Base-by-base conservation (phyloP, 1,284 basidiomycete genomes). In the Ganoderma meredithae region DNA sequence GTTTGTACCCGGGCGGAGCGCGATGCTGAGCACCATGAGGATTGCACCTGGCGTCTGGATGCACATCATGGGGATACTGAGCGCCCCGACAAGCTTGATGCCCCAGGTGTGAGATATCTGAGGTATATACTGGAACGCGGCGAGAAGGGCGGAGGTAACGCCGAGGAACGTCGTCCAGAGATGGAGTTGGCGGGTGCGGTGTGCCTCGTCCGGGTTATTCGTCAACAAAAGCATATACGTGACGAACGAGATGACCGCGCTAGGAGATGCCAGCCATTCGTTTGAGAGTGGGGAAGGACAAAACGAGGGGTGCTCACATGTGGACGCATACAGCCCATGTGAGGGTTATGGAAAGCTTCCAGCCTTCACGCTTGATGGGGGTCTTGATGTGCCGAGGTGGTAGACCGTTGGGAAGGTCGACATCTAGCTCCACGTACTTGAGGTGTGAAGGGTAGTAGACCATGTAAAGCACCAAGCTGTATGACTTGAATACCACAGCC, bases 1-100 rank as follows among this genome's bases (percentile, higher is more conserved):
- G 76, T 96, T 90, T 0, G 94, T 95, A 0, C 93, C 92, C 3
- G 91, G 91, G 68, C 90, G 87, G 66, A 13, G 79, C 10, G 91
- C 92, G 70, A 98, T 92, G 69, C 93, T 95, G 49, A 93, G 78
- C 15, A 96, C 93, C 88, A 99, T 98, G 47, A 96, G 79, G 25
- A 95, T 84, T 0, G 94, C 93, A 2, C 97, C 97, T 0, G 97
- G 97, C 8, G 91, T 95, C 81, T 99, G 97, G 27, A 99, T 92
- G 58, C 88, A 83, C 97, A 99, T 98, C 88, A 95, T 98, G 1
- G 91, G 92, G 71, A 99, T 93, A 74, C 93, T 96, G 27, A 99
- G 84, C 0, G 96, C 95, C 12, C 96, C 97, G 9, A 99, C 97
- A 8, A 97, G 86, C 75, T 91, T 91, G 47, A 88, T 82, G 8